A percentile compares a stretch with the other conserved stretches of the same genome.
Evolutionary conservation across 306 rosid species (phyloP).

Genomic region (Malus fusca): DNA sequence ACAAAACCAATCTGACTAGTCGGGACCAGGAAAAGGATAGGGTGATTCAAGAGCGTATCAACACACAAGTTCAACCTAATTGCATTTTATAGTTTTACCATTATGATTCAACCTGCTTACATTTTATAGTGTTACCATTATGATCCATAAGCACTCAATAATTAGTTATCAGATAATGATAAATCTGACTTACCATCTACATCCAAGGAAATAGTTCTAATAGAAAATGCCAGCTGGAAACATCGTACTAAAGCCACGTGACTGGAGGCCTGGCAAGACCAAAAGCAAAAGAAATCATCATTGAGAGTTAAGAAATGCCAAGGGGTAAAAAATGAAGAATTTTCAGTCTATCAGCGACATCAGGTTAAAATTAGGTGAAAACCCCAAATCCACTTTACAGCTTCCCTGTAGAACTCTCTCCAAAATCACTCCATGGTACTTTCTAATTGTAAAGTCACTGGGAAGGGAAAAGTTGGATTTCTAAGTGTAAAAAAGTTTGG

Average conservation of each 20-base stretch:
- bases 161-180: neutral
- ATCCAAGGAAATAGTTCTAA: slow-evolving; percentile 53
- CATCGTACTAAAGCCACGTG: slow-evolving; percentile 72
- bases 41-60: neutral
- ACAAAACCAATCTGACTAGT: neutral
- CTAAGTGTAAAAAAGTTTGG: neutral
- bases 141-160: neutral
- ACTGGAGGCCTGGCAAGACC: slow-evolving; percentile 55
- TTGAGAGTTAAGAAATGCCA: neutral
- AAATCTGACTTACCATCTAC: slow-evolving; percentile 48
- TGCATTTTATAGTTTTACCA: neutral
- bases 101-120: neutral
- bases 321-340: neutral
- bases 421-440: neutral
- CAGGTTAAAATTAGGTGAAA: neutral
- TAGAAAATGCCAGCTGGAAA: slow-evolving; percentile 91
- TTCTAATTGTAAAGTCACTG: neutral
- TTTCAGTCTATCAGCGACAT: neutral
- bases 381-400: neutral
- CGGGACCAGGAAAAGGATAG: neutral
- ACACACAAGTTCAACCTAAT: neutral
- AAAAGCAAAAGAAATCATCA: slow-evolving; percentile 23
- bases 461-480: neutral
- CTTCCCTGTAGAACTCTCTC: neutral
- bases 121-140: neutral